Base-by-base conservation (phyloP, 2,329 filamentous ascomycete genomes). In the Fusarium pseudograminearum region DNA sequence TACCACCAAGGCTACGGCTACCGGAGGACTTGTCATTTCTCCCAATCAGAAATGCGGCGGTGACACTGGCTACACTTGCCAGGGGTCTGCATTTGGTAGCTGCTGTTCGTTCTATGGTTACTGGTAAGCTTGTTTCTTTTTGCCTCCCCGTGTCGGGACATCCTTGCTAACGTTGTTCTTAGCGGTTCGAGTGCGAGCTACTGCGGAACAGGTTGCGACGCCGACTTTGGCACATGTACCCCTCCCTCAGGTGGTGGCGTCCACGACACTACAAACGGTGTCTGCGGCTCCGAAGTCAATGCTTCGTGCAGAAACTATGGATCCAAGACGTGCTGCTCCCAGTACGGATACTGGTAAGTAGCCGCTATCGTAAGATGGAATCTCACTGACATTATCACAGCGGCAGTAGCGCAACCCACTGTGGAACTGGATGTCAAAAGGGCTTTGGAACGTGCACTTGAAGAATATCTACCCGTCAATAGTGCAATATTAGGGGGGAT, bases 71-170 rank as follows among this genome's bases (percentile, higher is more conserved):
- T 79, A 80, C 54, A 79, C 76, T 10, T 83, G 82, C 57, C 71
- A 77, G 47, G 77, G 76, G 24, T 80, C 79, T 1, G 53, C 31
- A 16, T 79, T 77, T 50, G 80, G 80, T 8, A 75, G 76, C 67
- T 83, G 82, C 70, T 83, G 82, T 60, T 82, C 81, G 5, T 74
- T 71, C 58, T 79, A 78, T 55, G 81, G 80, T n/a, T 82, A 70
- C 62, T 83, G 80, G 80, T 80, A 72, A 72, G 77, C 72, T 14
- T 47, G 15, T 38, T 51, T 31, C 18, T 18, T 18, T 46, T 46
- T 31, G 36, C 36, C 28, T 16, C n/a, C 14, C 12, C n/a, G n/a
- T 36, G 31, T 47, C 8, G 24, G 31, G 15, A 50, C 18, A 41
- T 2, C 48, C 48, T 16, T 41, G 48, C 60, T 75, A 56, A 74